Evolutionary conservation across 495 filamentous ascomycete species (phyloP).

Genomic region (Talaromyces wortmannii): DNA sequence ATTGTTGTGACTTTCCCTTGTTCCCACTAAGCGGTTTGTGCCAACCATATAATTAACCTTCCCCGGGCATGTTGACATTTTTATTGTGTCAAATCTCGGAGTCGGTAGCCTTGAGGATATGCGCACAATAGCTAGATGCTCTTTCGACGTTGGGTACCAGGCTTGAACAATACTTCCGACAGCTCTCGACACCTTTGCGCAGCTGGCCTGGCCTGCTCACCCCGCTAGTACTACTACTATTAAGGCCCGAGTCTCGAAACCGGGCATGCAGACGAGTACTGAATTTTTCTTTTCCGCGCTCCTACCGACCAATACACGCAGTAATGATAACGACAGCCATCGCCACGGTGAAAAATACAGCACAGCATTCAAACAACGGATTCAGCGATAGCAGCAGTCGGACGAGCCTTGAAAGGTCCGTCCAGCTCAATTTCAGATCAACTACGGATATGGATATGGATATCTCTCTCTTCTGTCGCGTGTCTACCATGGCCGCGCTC

Average conservation of each 20-base stretch:
- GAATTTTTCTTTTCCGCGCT: background rate
- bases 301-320: no score
- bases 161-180: background rate
- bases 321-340: no score
- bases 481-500: conserved; percentile 13
- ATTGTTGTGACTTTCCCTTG: background rate
- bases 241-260: background rate
- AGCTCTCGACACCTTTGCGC: background rate
- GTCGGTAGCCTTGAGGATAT: background rate
- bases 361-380: no score
- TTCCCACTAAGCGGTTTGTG: background rate
- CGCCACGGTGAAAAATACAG: no score
- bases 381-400: background rate
- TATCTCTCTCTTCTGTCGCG: conserved; percentile 4
- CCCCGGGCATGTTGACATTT: background rate
- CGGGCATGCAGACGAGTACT: background rate
- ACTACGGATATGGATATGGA: conserved; percentile 4
- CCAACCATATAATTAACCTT: background rate
- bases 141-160: background rate
- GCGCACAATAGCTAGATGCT: background rate
- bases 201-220: background rate
- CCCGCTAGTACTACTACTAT: background rate
- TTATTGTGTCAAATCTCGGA: background rate
- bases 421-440: background rate
- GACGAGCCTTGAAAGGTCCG: background rate